phyloP scores from a whole-genome alignment of 257 asterid genomes.

The Solanum pimpinellifolium region DNA sequence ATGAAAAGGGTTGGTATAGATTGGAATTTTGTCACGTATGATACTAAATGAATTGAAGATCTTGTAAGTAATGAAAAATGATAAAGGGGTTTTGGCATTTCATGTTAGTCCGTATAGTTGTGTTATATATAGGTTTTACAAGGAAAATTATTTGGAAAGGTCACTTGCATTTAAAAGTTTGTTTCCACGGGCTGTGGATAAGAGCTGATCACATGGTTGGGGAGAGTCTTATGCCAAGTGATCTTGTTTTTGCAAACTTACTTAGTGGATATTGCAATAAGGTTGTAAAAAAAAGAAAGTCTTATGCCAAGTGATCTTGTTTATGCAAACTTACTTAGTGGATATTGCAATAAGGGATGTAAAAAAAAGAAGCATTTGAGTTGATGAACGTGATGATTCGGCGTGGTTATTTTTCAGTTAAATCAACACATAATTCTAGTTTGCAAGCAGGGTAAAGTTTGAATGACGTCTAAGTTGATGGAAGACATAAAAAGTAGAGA shows the following conservation, averaged over 20 bases:
- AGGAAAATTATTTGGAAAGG: conserved; percentile 24
- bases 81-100: conserved; percentile 8
- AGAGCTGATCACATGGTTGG: conserved; percentile 38
- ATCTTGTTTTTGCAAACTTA: conserved; percentile 41
- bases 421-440: conserved; percentile 43
- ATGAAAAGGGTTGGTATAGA: conserved; percentile 55
- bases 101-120: conserved; percentile 57
- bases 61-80: conserved; percentile 51
- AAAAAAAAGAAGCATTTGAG: background rate
- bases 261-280: conserved; percentile 14
- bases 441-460: conserved; percentile 36
- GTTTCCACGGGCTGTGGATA: conserved; percentile 55
- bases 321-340: conserved; percentile 38
- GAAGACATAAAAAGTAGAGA: too few relatives aligned
- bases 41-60: conserved; percentile 50
- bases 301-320: conserved; percentile 48
- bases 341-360: conserved; percentile 27
- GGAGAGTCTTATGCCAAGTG: conserved; percentile 51
- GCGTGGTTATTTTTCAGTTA: conserved; percentile 30
- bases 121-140: conserved; percentile 61
- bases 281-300: conserved; percentile 10
- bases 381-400: conserved; percentile 45
- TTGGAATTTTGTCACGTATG: conserved; percentile 50
- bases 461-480: too few relatives aligned
- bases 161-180: conserved; percentile 39